A percentile compares a stretch with the other conserved stretches of the same genome.
These are phyloP conservation scores for Apophysomyces sp. DNA, from an alignment of 371 early-diverging fungal genomes.

Conservation along the genomic window DNA sequence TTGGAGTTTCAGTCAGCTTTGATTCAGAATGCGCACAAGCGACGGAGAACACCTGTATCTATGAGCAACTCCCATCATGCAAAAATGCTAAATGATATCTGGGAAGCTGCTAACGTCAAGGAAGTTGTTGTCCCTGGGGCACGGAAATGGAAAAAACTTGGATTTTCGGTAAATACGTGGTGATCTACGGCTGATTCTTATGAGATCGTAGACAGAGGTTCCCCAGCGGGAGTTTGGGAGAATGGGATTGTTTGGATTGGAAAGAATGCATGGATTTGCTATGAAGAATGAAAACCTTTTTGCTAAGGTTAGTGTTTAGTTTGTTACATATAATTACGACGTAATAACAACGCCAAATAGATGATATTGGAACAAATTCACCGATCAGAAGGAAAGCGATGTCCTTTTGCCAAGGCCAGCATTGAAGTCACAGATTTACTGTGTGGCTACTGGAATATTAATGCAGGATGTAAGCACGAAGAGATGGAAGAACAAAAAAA, in stretches of 20 bases:
- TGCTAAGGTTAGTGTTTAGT: slow-evolving; percentile 37
- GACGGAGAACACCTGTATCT: slow-evolving; percentile 53
- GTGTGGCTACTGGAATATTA: slow-evolving; percentile 71
- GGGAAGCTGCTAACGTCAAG: slow-evolving; percentile 52
- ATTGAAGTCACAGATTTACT: slow-evolving; percentile 71
- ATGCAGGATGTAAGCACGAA: slow-evolving; percentile 56
- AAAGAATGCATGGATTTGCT: slow-evolving; percentile 62
- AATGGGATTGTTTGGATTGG: slow-evolving; percentile 68
- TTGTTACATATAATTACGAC: neutral
- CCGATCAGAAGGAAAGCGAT: slow-evolving; percentile 54
- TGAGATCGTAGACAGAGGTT: slow-evolving; percentile 49
- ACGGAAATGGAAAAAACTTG: slow-evolving; percentile 67
- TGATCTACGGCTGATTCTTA: neutral
- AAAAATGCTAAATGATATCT: slow-evolving; percentile 58
- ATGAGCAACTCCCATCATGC: slow-evolving; percentile 51
- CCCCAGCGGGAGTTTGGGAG: slow-evolving; percentile 65
- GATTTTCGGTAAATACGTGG: slow-evolving; percentile 59
- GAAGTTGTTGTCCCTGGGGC: slow-evolving; percentile 31
- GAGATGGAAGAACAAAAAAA: neutral
- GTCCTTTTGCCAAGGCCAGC: slow-evolving; percentile 68
- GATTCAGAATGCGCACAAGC: slow-evolving; percentile 54
- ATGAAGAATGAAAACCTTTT: slow-evolving; percentile 45
- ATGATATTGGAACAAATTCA: slow-evolving; percentile 60
- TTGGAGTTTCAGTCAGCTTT: slow-evolving; percentile 67
- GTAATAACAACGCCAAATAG: slow-evolving; percentile 16